Percentiles rank a stretch among this genome's conserved stretches.
These are phyloP conservation scores for Pseudonitzschia multiseries DNA, from an alignment of 108 stramenopile species.

Conservation along the genomic window DNA sequence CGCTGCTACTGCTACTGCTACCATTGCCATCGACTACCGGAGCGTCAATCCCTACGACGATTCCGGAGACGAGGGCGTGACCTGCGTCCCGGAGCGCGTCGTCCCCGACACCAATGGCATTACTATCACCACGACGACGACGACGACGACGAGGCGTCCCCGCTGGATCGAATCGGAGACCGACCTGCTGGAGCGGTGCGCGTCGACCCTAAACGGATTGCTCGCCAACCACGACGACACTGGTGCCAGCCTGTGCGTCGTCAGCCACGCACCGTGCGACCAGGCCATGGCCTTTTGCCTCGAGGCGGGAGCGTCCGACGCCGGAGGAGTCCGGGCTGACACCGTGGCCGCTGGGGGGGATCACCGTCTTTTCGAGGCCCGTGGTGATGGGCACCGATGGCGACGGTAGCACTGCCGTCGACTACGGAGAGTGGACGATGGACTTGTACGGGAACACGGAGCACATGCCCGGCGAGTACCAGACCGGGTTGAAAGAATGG, in stretches of 20 bases:
- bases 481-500: slow-evolving; percentile 60
- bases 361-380: slow-evolving; percentile 57
- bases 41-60: slow-evolving; percentile 48
- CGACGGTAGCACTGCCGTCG: slow-evolving; percentile 5
- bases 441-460: slow-evolving; percentile 61
- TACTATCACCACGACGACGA: too few relatives aligned
- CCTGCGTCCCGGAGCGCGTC: slow-evolving; percentile 15
- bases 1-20: too few relatives aligned
- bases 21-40: slow-evolving; percentile 26
- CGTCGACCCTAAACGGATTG: slow-evolving; percentile 44
- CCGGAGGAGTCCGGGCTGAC: slow-evolving; percentile 34
- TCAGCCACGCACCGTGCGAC: slow-evolving; percentile 71
- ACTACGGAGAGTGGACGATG: slow-evolving; percentile 47
- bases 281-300: slow-evolving; percentile 61
- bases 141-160: too few relatives aligned
- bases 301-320: slow-evolving; percentile 35
- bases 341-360: slow-evolving; percentile 68
- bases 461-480: slow-evolving; percentile 75
- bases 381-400: background rate
- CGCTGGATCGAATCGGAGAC: slow-evolving; percentile 58
- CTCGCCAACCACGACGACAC: slow-evolving; percentile 30
- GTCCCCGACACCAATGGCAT: too few relatives aligned
- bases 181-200: slow-evolving; percentile 52
- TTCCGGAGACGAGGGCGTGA: slow-evolving; percentile 12
- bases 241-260: slow-evolving; percentile 46